Evolutionary conservation across 2,329 filamentous ascomycete species (phyloP), one percentile per base, ranked within the genome.

Genomic region (Allantophomopsis lycopodina): DNA sequence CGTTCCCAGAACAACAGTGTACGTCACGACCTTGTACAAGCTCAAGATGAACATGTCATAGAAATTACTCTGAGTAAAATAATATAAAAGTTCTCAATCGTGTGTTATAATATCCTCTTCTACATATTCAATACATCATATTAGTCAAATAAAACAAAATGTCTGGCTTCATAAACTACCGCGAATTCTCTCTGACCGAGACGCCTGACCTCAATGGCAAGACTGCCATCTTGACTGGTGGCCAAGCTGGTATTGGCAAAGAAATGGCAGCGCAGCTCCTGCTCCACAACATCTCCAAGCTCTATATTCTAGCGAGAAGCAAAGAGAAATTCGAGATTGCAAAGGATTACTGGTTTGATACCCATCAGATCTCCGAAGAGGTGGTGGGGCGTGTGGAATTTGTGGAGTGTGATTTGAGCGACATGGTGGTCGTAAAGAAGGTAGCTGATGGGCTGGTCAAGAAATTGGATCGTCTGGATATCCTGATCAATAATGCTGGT

Each of bases 211-310:
- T 89, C 51, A 76, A 84, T 53, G 83, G 83, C 53, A 91, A 89
- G 60, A 73, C 88, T 36, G 83, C 80, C 48, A 80, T 91, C 48
- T 71, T 91, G 32, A 91, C 84, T 0, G 84, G 84, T 36, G 84
- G 84, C 37, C 86, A 81, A 6, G 69, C 84, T 48, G 84, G 84
- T 28, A 66, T 91, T 7, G 84, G 84, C 35, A 47, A 50, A 48
- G 56, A 57, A 39, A 54, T 56, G 36, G 52, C 47, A 13, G 42
- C 51, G 2, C 50, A 56, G 36, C 46, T 58, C 14, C 54, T 59
- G 13, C 38, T 50, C n/a, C 50, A 58, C 39, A 45, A 45, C 8
- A 52, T 55, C 32, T 32, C 48, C 14, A 55, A 50, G 20, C 46
- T 55, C 16, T 53, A 53, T 37, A 42, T 59, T 35, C 31, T 59